These are phyloP conservation scores for Neonectria ditissima DNA, from an alignment of 2,329 filamentous ascomycete species.

Conservation along the genomic window DNA sequence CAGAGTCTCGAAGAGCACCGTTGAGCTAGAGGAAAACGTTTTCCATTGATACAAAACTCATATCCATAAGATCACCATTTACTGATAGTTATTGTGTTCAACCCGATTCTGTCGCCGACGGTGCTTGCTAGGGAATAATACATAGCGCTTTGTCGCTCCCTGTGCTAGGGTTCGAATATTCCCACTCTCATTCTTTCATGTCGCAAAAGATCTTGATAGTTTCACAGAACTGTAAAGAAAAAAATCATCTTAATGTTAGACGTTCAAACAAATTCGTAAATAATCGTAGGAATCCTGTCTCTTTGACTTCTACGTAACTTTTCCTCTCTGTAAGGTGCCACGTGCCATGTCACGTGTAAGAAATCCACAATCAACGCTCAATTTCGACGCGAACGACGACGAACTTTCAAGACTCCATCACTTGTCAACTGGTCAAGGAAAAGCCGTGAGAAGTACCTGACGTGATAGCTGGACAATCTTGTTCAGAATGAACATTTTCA, in stretches of 20 bases:
- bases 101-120: too few species aligned
- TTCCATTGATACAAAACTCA: background rate
- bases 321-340: background rate
- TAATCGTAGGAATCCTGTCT: too few species aligned
- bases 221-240: background rate
- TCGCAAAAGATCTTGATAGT: background rate
- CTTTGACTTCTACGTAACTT: too few species aligned
- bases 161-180: background rate
- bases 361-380: background rate
- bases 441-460: background rate
- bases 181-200: background rate
- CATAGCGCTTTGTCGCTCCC: too few species aligned
- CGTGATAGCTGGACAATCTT: background rate
- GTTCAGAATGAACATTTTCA: slow-evolving; percentile 43
- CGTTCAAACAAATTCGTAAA: too few species aligned
- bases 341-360: background rate
- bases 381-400: background rate
- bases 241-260: too few species aligned
- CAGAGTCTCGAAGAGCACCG: slow-evolving; percentile 8
- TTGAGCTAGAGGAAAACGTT: background rate
- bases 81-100: too few species aligned
- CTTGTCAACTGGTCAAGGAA: background rate
- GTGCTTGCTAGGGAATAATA: background rate
- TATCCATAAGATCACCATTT: background rate
- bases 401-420: background rate